Evolutionary conservation across 371 early-diverging fungal genomes (phyloP).

Genomic region (Syncephalastrum monosporum): DNA sequence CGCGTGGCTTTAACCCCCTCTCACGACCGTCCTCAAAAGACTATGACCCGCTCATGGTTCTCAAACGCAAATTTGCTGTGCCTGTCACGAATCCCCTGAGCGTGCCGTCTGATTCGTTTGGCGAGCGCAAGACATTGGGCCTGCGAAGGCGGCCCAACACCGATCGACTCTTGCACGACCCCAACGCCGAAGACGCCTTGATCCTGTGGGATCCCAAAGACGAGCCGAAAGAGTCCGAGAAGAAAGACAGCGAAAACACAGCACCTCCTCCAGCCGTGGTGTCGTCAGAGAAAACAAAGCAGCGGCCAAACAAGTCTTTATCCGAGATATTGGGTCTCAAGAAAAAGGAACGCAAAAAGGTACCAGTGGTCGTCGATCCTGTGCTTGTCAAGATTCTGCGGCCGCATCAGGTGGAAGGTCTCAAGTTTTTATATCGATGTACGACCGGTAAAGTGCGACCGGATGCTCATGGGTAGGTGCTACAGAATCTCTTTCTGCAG

Average conservation of each 20-base stretch:
- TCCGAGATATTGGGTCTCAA: constrained; percentile 55
- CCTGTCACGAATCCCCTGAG: constrained; percentile 18
- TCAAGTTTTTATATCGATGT: constrained; percentile 87
- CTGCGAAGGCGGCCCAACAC: constrained; percentile 53
- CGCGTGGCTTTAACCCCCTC: constrained; percentile 17
- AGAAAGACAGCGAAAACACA: constrained; percentile 23
- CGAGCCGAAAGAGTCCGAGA: constrained; percentile 39
- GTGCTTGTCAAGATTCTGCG: constrained; percentile 79
- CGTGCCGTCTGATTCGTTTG: background rate
- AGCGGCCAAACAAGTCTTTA: constrained; percentile 31
- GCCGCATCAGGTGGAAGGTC: constrained; percentile 96
- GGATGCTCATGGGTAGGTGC: constrained; percentile 51
- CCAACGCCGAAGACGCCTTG: constrained; percentile 82
- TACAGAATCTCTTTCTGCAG: too few relatives aligned
- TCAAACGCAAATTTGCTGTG: constrained; percentile 39
- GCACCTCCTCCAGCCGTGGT: constrained; percentile 20
- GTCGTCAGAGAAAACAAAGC: constrained; percentile 14
- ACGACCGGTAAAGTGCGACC: constrained; percentile 74
- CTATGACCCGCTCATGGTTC: constrained; percentile 30
- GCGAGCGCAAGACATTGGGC: constrained; percentile 55
- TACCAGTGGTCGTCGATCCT: constrained; percentile 82
- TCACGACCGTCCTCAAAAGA: constrained; percentile 22
- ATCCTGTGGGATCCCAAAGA: constrained; percentile 81
- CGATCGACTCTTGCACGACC: constrained; percentile 79
- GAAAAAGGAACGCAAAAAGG: constrained; percentile 49